A percentile compares a stretch with the other conserved stretches of the same genome.
phyloP scores from a whole-genome alignment of 2,329 filamentous ascomycete species.

The Pestalotiopsis fici region DNA sequence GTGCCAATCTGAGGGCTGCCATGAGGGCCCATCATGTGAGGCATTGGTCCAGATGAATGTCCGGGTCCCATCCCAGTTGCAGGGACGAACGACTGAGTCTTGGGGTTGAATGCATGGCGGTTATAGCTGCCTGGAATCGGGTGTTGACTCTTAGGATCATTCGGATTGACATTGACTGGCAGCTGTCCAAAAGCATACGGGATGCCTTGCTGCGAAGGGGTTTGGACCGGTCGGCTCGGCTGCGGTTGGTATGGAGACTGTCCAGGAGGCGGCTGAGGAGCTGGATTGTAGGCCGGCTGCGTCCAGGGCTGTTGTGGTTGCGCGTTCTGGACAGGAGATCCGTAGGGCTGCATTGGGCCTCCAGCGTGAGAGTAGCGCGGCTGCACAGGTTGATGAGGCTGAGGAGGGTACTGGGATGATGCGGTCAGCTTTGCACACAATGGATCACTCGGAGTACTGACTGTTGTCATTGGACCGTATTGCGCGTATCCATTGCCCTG shows the following conservation, averaged over 20 bases:
- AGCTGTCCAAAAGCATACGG: slow-evolving; percentile 81
- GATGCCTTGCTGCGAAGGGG: slow-evolving; percentile 33
- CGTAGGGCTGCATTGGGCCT: slow-evolving; percentile 33
- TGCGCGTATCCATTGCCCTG: slow-evolving; percentile 40
- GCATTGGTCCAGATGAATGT: slow-evolving; percentile 41
- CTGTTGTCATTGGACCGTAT: slow-evolving; percentile 46
- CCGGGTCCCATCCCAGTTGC: slow-evolving; percentile 51
- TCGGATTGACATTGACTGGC: slow-evolving; percentile 67
- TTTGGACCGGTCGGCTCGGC: slow-evolving; percentile 21
- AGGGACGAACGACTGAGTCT: slow-evolving; percentile 90
- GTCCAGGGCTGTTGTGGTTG: slow-evolving; percentile 32
- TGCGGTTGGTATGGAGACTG: slow-evolving; percentile 11
- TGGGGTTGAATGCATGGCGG: slow-evolving; percentile 87
- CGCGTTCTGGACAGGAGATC: slow-evolving; percentile 31
- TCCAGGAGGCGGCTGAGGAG: slow-evolving; percentile 22
- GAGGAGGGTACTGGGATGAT: slow-evolving; percentile 25
- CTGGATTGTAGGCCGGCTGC: slow-evolving; percentile 27
- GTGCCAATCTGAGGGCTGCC: slow-evolving; percentile 55
- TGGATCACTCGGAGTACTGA: slow-evolving; percentile 31
- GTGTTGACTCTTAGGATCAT: slow-evolving; percentile 75
- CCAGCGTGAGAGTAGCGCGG: slow-evolving; percentile 37
- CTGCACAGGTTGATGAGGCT: slow-evolving; percentile 26
- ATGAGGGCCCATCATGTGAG: slow-evolving; percentile 50
- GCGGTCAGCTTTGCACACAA: background rate
- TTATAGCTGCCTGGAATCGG: slow-evolving; percentile 83